These are phyloP conservation scores for Lyophyllum atratum DNA, from an alignment of 768 basidiomycete genomes.

Conservation along the genomic window DNA sequence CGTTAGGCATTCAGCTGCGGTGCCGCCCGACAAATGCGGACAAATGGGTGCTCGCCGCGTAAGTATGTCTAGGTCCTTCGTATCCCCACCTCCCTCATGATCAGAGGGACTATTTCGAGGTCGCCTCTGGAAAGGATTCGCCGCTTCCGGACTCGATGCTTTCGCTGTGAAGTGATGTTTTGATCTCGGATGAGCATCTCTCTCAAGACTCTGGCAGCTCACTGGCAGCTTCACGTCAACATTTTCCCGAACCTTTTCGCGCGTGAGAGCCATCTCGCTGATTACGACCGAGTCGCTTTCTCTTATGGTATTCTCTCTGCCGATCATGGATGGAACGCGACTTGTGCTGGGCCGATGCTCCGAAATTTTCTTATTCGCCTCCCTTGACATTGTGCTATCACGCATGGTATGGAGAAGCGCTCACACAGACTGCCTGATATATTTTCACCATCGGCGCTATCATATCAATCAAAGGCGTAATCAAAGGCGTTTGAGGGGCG, in stretches of 20 bases:
- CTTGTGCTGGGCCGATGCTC: neutral
- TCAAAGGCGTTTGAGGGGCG: conserved; percentile 19
- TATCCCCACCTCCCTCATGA: neutral
- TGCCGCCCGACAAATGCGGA: too few species aligned
- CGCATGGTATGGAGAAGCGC: neutral
- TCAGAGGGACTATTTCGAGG: neutral
- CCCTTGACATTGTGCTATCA: neutral
- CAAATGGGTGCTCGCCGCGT: neutral
- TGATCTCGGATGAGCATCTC: neutral
- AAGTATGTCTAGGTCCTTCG: neutral
- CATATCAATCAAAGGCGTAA: too few species aligned
- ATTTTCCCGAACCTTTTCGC: neutral
- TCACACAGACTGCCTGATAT: neutral
- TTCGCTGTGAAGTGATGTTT: neutral
- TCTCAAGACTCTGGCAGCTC: too few species aligned
- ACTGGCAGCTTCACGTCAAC: neutral
- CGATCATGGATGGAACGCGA: neutral
- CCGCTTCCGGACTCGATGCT: neutral
- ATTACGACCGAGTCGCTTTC: neutral
- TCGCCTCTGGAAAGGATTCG: neutral
- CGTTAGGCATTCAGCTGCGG: too few species aligned
- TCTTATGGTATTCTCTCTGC: neutral
- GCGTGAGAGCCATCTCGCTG: neutral
- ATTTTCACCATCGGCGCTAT: neutral
- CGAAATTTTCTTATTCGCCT: neutral